A percentile compares a stretch with the other conserved stretches of the same genome.
These are phyloP conservation scores for Ustilago esculenta DNA, from an alignment of 1,284 basidiomycete genomes.

Conservation along the genomic window DNA sequence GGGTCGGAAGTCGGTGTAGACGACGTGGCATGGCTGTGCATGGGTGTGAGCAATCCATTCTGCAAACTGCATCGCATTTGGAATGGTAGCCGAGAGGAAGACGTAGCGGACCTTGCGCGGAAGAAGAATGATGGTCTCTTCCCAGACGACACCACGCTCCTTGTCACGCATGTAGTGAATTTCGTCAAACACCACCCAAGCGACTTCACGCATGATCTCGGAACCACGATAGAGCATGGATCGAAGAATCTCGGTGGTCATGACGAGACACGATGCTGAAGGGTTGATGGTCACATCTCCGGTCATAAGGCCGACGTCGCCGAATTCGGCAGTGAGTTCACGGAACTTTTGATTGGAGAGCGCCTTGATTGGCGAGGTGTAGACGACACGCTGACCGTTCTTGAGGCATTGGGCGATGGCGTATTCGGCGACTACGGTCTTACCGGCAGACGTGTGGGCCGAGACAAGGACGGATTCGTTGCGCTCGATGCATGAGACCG, in stretches of 20 bases:
- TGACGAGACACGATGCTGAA: conserved; percentile 93
- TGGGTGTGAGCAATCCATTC: conserved; percentile 98
- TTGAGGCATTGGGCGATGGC: conserved; percentile 95
- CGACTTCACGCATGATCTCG: conserved; percentile 99
- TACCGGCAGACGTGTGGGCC: conserved; percentile 98
- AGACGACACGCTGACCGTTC: conserved; percentile 94
- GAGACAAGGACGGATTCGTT: conserved; percentile 98
- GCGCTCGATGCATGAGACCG: conserved; percentile 92
- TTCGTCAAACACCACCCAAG: conserved; percentile 99
- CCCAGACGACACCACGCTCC: conserved; percentile 74
- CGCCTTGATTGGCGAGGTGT: conserved; percentile 99
- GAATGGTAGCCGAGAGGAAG: conserved; percentile 99
- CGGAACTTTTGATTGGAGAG: conserved; percentile 98
- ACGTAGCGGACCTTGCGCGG: conserved; percentile 96
- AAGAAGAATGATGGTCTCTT: conserved; percentile 91
- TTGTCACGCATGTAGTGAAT: conserved; percentile 99
- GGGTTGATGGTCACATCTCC: conserved; percentile 99
- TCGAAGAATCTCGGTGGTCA: conserved; percentile 99
- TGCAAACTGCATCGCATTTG: conserved; percentile 99
- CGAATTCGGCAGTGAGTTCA: conserved; percentile 95
- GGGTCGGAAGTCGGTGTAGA: conserved; percentile 98
- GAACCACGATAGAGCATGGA: conserved; percentile 99
- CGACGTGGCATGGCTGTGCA: conserved; percentile 97
- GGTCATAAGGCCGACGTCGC: conserved; percentile 98
- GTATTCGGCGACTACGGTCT: conserved; percentile 98